These are phyloP conservation scores for Boletus sp. DNA, from an alignment of 768 basidiomycete genomes.

Conservation along the genomic window DNA sequence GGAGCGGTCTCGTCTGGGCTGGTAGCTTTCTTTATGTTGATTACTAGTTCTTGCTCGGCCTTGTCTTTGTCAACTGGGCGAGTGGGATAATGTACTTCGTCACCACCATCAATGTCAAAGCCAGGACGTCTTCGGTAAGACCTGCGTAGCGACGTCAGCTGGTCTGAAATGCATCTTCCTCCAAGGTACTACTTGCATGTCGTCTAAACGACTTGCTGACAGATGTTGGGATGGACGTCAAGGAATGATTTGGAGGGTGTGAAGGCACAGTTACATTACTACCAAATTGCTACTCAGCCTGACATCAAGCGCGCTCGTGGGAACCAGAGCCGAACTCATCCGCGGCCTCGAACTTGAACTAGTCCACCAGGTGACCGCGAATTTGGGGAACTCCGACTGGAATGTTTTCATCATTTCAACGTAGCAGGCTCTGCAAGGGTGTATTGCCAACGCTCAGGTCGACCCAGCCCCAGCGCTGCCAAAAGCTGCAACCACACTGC, in stretches of 20 bases:
- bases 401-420: conserved; percentile 24
- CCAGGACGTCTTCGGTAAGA: conserved; percentile 35
- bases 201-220: conserved; percentile 4
- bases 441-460: conserved; percentile 6
- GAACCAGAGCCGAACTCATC: conserved; percentile 8
- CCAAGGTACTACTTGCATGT: conserved; percentile 26
- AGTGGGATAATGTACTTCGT: conserved; percentile 88
- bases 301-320: conserved; percentile 14
- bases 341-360: no score
- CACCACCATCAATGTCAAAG: conserved; percentile 71
- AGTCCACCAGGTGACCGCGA: no score
- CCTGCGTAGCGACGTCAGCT: conserved; percentile 25
- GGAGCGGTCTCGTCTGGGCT: conserved; percentile 93
- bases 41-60: conserved; percentile 88
- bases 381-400: no score
- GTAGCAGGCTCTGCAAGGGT: conserved; percentile 10
- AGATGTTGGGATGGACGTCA: conserved; percentile 2
- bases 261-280: conserved; percentile 8
- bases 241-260: neutral
- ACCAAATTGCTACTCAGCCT: neutral
- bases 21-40: conserved; percentile 98
- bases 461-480: conserved; percentile 7
- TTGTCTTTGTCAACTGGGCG: conserved; percentile 98
- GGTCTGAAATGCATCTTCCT: neutral
- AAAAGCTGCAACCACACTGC: conserved; percentile 8